phyloP scores from a whole-genome alignment of 2,329 filamentous ascomycete genomes.

The Capronia epimyces region DNA sequence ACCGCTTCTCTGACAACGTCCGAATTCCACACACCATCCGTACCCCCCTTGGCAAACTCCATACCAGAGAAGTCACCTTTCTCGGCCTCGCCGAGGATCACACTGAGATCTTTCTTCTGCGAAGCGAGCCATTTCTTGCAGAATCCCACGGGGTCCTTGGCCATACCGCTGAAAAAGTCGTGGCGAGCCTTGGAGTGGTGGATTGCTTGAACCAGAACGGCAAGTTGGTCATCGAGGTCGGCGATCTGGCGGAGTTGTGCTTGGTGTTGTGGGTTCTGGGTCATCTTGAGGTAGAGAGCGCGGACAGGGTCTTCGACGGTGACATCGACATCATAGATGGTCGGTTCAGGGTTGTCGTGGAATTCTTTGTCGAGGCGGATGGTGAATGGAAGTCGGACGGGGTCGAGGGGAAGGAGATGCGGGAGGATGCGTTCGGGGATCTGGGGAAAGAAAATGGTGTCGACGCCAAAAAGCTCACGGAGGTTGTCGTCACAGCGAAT shows the following conservation, averaged over 20 bases:
- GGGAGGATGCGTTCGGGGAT: conserved; percentile 72
- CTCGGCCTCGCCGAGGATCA: conserved; percentile 75
- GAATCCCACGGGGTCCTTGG: conserved; percentile 76
- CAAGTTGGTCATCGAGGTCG: conserved; percentile 76
- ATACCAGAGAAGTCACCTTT: conserved; percentile 50
- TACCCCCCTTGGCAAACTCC: conserved; percentile 47
- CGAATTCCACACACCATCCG: conserved; percentile 59
- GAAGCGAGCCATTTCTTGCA: conserved; percentile 82
- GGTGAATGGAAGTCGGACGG: conserved; percentile 81
- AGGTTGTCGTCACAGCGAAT: conserved; percentile 85
- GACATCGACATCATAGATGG: conserved; percentile 85
- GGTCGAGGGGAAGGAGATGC: conserved; percentile 73
- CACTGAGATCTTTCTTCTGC: conserved; percentile 84
- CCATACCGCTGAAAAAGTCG: conserved; percentile 73
- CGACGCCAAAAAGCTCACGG: conserved; percentile 69
- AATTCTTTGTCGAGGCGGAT: conserved; percentile 86
- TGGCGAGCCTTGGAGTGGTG: conserved; percentile 84
- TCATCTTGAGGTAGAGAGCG: conserved; percentile 55
- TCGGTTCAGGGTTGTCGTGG: conserved; percentile 65
- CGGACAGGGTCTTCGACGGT: conserved; percentile 76
- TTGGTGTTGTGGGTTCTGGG: conserved; percentile 65
- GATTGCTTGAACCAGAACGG: conserved; percentile 74
- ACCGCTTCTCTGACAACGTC: conserved; percentile 58
- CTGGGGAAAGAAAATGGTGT: conserved; percentile 77
- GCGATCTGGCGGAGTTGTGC: conserved; percentile 70